Evolutionary conservation across 768 basidiomycete genomes (phyloP).

Genomic region (Rhodocollybia butyracea): DNA sequence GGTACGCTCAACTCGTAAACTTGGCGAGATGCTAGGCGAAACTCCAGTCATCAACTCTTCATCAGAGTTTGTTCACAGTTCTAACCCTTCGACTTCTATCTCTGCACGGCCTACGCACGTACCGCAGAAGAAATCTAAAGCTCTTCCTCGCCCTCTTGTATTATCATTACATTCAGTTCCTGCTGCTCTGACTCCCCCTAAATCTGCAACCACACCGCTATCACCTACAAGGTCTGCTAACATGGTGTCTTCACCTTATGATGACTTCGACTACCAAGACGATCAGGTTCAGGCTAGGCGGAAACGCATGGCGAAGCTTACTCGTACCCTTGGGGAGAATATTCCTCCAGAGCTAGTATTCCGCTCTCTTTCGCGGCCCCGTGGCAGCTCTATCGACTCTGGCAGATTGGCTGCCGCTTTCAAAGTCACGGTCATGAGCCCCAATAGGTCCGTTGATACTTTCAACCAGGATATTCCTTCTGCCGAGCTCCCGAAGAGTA

Average conservation of each 20-base stretch:
- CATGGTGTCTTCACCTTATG: conserved; percentile 1
- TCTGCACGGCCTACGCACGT: background rate
- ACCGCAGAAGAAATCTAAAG: conserved; percentile 1
- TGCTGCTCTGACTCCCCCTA: background rate
- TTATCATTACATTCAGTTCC: conserved; percentile 5
- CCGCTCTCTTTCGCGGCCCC: conserved; percentile 9
- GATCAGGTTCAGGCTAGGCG: conserved; percentile 22
- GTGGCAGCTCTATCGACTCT: background rate
- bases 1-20: conserved; percentile 56
- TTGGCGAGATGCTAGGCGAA: conserved; percentile 50
- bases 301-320: conserved; percentile 55
- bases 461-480: background rate
- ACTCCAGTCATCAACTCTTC: conserved; percentile 33
- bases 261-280: conserved; percentile 10
- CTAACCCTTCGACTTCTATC: conserved; percentile 8
- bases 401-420: background rate
- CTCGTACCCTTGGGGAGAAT: conserved; percentile 55
- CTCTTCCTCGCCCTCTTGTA: conserved; percentile 10
- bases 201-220: background rate
- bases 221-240: conserved; percentile 3
- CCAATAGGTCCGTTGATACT: background rate
- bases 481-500: background rate
- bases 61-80: background rate
- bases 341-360: conserved; percentile 55
- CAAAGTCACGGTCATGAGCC: background rate